Conservation (phyloP, 2,329 filamentous ascomycete genomes). For the Colletotrichum paranaense region DNA sequence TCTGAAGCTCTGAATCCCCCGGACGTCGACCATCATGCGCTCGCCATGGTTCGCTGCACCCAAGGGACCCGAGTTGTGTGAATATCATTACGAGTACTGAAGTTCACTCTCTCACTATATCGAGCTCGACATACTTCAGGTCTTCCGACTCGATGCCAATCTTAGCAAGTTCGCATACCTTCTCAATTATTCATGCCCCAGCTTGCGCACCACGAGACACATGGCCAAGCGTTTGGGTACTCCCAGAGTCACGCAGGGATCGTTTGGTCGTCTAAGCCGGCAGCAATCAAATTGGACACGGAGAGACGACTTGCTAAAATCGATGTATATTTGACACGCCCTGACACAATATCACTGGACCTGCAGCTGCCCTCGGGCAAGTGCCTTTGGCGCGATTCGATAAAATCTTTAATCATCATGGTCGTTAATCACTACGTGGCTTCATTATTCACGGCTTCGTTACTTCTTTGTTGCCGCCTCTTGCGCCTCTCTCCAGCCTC, state of each 20-base stretch:
- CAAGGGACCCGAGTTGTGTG: background rate
- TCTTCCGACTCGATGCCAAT: no score
- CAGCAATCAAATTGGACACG: background rate
- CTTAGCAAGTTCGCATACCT: no score
- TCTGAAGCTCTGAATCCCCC: background rate
- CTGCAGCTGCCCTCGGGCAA: background rate
- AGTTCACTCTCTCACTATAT: no score
- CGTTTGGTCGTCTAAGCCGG: no score
- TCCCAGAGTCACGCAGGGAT: no score
- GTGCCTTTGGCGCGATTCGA: background rate
- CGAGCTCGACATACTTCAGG: no score
- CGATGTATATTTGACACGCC: background rate
- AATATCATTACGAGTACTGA: background rate
- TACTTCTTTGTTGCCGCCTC: background rate
- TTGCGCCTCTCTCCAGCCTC: slow-evolving; percentile 25
- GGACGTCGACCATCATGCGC: background rate
- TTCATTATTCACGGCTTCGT: background rate
- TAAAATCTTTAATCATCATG: background rate
- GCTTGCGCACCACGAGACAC: no score
- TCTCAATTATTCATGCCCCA: no score
- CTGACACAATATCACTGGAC: background rate
- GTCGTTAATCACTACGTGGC: slow-evolving; percentile 13
- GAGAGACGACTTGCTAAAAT: background rate
- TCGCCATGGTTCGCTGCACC: background rate
- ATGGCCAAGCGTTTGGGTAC: no score